Percentiles rank a stretch among this genome's conserved stretches.
phyloP scores from a whole-genome alignment of 179 eudicot genomes.

The Silene noctiflora region DNA sequence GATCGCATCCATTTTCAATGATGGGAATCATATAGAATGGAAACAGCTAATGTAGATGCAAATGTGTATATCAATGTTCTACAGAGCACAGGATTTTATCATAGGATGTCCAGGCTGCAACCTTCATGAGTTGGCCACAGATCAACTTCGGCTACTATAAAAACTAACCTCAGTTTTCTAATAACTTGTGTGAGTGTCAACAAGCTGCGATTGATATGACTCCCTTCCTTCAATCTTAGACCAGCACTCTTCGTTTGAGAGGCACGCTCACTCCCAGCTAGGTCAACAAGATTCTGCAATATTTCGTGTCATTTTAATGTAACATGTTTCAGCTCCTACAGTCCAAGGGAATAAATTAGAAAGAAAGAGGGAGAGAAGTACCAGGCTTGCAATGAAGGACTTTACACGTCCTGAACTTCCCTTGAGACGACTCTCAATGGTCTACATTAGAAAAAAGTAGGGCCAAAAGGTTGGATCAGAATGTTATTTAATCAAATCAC shows the following conservation, averaged over 20 bases:
- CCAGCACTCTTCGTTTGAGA: constrained; percentile 82
- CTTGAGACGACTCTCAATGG: constrained; percentile 67
- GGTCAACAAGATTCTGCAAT: constrained; percentile 93
- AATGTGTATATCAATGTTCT: neutral
- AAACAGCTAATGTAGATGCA: neutral
- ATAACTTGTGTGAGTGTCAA: constrained; percentile 90
- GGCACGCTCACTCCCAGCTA: constrained; percentile 98
- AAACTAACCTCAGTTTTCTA: constrained; percentile 76
- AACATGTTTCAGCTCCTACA: neutral
- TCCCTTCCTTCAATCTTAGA: constrained; percentile 81
- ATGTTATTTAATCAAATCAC: neutral
- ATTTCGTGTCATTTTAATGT: neutral
- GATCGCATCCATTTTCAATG: neutral
- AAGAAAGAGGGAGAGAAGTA: constrained; percentile 29
- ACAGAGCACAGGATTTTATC: neutral
- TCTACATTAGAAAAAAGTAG: constrained; percentile 34
- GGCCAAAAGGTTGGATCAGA: neutral
- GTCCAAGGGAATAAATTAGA: neutral
- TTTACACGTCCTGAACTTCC: constrained; percentile 69
- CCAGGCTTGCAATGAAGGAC: constrained; percentile 90
- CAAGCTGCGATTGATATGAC: constrained; percentile 93
- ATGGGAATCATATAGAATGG: neutral
- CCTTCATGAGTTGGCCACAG: too few relatives aligned
- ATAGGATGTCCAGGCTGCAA: too few relatives aligned
- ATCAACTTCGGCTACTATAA: neutral